Evolutionary conservation across 2,329 filamentous ascomycete species (phyloP).

Genomic region (Curvularia spicifera): DNA sequence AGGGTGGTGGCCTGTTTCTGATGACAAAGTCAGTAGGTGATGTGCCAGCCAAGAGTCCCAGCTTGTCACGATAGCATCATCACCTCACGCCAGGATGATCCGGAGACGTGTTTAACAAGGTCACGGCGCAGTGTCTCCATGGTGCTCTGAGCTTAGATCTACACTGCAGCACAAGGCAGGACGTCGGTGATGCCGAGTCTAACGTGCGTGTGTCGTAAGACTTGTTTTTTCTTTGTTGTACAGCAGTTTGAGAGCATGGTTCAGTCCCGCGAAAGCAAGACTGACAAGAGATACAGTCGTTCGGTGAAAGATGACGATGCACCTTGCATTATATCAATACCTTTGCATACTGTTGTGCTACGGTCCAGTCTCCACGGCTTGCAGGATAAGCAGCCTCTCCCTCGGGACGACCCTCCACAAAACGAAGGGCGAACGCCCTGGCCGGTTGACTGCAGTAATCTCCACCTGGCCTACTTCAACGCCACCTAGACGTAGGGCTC

Average conservation of each 20-base stretch:
- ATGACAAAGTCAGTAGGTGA: not conserved
- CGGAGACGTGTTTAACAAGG: conserved; percentile 21
- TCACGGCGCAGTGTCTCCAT: conserved; percentile 16
- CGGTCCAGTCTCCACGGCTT: conserved; percentile 1
- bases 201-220: conserved; percentile 7
- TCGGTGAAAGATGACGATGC: not conserved
- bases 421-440: conserved; percentile 17
- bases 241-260: not conserved
- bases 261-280: conserved; percentile 1
- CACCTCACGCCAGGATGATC: conserved; percentile 14
- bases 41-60: conserved; percentile 3
- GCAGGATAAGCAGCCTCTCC: conserved; percentile 37
- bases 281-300: conserved; percentile 9
- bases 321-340: conserved; percentile 1
- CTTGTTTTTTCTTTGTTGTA: not conserved
- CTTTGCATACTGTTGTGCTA: not conserved
- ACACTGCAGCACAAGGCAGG: conserved; percentile 11
- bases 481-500: conserved; percentile 22
- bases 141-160: conserved; percentile 21
- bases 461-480: conserved; percentile 21
- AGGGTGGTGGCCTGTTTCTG: not conserved
- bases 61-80: conserved; percentile 3
- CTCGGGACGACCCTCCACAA: conserved; percentile 38
- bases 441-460: conserved; percentile 15
- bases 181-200: conserved; percentile 17